Conservation (phyloP, 139 green algal species). For the Ettlia oleoabundans region DNA sequence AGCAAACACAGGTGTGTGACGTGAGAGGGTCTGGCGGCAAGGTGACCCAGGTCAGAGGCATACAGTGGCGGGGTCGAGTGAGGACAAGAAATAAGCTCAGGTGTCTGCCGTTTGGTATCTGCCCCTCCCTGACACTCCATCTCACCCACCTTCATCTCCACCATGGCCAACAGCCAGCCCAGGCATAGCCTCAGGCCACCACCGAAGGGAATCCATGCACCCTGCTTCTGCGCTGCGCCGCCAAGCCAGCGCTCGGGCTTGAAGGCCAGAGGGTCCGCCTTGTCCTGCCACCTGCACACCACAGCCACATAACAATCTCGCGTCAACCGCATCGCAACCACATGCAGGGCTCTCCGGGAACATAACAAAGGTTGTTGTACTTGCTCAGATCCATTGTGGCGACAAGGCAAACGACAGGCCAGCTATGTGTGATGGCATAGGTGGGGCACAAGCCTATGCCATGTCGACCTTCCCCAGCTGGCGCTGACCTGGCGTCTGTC, state of each 20-base stretch:
- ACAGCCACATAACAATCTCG: no score
- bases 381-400: no score
- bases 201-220: conserved; percentile 39
- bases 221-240: not conserved
- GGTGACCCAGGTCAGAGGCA: no score
- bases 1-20: no score
- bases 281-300: conserved; percentile 17
- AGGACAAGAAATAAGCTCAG: no score
- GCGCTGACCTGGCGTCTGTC: conserved; percentile 24
- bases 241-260: conserved; percentile 44
- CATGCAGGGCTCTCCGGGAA: no score
- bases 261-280: conserved; percentile 21
- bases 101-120: no score
- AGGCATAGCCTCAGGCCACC: conserved; percentile 31
- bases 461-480: not conserved
- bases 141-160: conserved; percentile 35
- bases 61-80: no score
- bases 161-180: conserved; percentile 27
- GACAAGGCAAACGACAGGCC: no score
- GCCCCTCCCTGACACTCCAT: not conserved
- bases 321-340: no score
- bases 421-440: not conserved
- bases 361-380: no score
- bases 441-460: not conserved
- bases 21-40: no score